phyloP scores from a whole-genome alignment of 1,139 yeast species.

The Blastobotrys persicus region DNA sequence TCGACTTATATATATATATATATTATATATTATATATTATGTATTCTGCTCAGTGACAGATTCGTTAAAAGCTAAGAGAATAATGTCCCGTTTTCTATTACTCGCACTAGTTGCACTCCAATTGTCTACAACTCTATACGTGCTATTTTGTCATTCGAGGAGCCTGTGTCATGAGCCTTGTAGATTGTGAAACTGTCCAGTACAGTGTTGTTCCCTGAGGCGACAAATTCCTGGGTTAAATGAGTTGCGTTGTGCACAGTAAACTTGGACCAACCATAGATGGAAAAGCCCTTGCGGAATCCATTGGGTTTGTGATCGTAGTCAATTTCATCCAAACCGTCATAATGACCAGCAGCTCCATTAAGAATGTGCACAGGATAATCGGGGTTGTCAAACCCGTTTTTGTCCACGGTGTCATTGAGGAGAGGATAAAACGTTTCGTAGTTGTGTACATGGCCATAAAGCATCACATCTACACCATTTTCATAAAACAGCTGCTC shows the following conservation, averaged over 20 bases:
- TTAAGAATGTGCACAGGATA: conserved; percentile 35
- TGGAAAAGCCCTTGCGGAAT: conserved; percentile 12
- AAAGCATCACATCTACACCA: conserved; percentile 32
- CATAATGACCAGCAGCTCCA: conserved; percentile 35
- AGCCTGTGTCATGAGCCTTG: conserved; percentile 20
- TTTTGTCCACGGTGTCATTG: conserved; percentile 27
- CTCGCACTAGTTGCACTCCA: too few species aligned
- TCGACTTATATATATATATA: too few species aligned
- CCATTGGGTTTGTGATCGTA: conserved; percentile 12
- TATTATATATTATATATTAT: too few species aligned
- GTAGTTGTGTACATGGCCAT: conserved; percentile 35
- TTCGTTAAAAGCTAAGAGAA: too few species aligned
- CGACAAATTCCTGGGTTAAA: conserved; percentile 43
- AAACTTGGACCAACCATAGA: conserved; percentile 39
- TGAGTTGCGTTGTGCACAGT: conserved; percentile 52
- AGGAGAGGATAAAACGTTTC: conserved; percentile 31
- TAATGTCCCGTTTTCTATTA: too few species aligned
- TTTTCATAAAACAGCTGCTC: conserved; percentile 29
- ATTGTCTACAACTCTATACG: not conserved
- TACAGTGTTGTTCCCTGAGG: conserved; percentile 42
- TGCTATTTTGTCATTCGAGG: not conserved
- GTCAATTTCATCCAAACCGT: conserved; percentile 29
- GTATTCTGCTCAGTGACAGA: too few species aligned
- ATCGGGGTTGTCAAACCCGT: conserved; percentile 31
- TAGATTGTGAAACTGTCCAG: conserved; percentile 34